These are phyloP conservation scores for Gossypium thurberi DNA, from an alignment of 345 rosid species.

Conservation along the genomic window DNA sequence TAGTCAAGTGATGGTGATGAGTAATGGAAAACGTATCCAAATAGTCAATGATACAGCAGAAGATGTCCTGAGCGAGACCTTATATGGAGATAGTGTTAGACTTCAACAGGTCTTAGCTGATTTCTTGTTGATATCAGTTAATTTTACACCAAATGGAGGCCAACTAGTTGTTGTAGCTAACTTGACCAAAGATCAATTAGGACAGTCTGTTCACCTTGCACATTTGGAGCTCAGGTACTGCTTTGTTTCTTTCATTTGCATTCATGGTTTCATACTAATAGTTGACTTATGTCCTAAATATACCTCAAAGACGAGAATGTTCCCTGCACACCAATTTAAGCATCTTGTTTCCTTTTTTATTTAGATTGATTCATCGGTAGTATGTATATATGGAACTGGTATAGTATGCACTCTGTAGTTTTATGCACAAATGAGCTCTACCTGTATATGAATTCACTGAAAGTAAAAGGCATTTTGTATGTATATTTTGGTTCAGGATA, in stretches of 20 bases:
- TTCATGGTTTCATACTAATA: background rate
- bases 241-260: background rate
- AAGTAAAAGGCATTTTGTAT: background rate
- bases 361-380: background rate
- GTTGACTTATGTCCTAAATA: background rate
- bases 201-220: conserved; percentile 75
- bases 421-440: background rate
- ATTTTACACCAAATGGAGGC: conserved; percentile 57
- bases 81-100: conserved; percentile 83
- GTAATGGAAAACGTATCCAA: conserved; percentile 52
- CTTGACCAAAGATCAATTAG: conserved; percentile 63
- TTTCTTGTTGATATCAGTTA: conserved; percentile 60
- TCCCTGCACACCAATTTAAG: background rate
- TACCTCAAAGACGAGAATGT: background rate
- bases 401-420: background rate
- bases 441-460: background rate
- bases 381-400: background rate
- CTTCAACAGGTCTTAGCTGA: conserved; percentile 86
- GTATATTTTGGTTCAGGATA: conserved; percentile 39
- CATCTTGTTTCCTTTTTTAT: background rate
- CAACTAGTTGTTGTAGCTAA: conserved; percentile 48
- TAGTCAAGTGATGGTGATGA: conserved; percentile 73
- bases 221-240: conserved; percentile 68
- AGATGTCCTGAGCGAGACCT: conserved; percentile 47
- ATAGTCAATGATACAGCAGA: conserved; percentile 53